These are phyloP conservation scores for Phytophthora pluvialis DNA, from an alignment of 352 stramenopile genomes.

Conservation along the genomic window DNA sequence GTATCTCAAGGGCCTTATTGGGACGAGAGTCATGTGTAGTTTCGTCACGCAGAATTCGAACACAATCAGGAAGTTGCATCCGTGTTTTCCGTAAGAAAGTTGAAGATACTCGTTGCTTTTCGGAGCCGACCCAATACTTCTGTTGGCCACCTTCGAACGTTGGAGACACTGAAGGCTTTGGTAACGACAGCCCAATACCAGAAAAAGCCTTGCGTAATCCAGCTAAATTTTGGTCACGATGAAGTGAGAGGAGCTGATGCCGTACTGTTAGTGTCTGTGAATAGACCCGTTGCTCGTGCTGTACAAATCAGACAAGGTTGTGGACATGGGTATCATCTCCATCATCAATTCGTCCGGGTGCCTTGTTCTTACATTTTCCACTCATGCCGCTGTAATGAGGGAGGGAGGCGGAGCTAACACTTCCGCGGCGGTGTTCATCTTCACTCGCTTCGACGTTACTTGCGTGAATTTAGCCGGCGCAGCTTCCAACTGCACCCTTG, in stretches of 20 bases:
- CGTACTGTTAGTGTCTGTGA: not conserved
- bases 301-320: not conserved
- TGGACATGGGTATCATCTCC: not conserved
- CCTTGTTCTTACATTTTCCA: not conserved
- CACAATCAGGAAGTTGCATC: slow-evolving; percentile 13
- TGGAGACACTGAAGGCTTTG: not conserved
- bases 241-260: not conserved
- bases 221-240: not conserved
- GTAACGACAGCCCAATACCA: not conserved
- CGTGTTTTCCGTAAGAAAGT: slow-evolving; percentile 7
- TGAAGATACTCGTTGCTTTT: slow-evolving; percentile 13
- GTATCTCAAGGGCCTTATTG: slow-evolving; percentile 18
- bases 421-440: not conserved
- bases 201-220: not conserved
- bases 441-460: not conserved
- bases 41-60: slow-evolving; percentile 17
- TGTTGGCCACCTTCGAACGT: not conserved
- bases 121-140: slow-evolving; percentile 1
- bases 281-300: not conserved
- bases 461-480: not conserved
- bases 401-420: not conserved
- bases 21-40: slow-evolving; percentile 2
- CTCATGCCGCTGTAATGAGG: not conserved
- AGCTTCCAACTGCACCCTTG: not conserved
- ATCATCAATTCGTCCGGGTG: not conserved